Percentiles rank a stretch among this genome's conserved stretches.
These are phyloP conservation scores for Discostella stelligera DNA, from an alignment of 352 stramenopile species.

Conservation along the genomic window DNA sequence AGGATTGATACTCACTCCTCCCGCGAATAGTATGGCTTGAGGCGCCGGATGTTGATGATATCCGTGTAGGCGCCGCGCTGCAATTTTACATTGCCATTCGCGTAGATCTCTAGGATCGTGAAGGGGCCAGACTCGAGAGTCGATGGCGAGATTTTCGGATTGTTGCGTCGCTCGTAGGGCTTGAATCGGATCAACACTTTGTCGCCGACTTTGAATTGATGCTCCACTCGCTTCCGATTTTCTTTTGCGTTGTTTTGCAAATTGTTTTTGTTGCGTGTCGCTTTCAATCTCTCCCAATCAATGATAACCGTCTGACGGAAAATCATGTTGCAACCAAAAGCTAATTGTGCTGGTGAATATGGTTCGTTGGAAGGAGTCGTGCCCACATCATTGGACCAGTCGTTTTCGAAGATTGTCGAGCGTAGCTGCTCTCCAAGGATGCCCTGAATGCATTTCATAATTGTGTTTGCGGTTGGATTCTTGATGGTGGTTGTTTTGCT, in stretches of 20 bases:
- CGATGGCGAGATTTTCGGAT: neutral
- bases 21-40: too few relatives aligned
- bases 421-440: neutral
- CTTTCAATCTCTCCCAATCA: neutral
- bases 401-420: neutral
- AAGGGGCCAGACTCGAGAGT: neutral
- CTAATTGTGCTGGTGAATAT: constrained; percentile 9
- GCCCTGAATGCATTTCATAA: neutral
- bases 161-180: neutral
- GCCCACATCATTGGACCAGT: neutral
- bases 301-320: constrained; percentile 2
- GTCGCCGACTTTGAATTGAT: neutral
- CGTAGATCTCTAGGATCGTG: neutral
- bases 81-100: too few relatives aligned
- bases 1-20: too few relatives aligned
- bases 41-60: too few relatives aligned
- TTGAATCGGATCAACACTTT: neutral
- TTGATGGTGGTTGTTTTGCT: constrained; percentile 6
- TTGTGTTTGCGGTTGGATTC: neutral
- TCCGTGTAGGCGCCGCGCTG: too few relatives aligned
- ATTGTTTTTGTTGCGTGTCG: neutral
- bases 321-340: constrained; percentile 13
- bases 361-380: neutral
- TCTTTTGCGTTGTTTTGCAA: constrained; percentile 17
- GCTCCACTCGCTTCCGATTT: constrained; percentile 6